A percentile compares a stretch with the other conserved stretches of the same genome.
Conservation (phyloP, 805 yeast genomes). For the Cyberlindnera bimundalis region DNA sequence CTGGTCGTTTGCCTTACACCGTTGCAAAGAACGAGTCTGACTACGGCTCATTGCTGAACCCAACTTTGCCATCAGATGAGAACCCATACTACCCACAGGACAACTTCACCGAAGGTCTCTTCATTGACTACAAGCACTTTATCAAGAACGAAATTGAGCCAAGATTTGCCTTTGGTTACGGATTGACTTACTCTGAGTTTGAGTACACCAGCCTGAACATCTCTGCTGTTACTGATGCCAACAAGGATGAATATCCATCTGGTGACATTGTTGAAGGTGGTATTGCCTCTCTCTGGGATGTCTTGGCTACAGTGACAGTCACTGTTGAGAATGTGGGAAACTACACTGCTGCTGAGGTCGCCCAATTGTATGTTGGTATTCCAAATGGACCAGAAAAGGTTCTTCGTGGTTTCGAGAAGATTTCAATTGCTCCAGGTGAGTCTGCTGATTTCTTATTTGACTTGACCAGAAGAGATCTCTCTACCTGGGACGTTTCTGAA, state of each 20-base stretch:
- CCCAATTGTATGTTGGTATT: conserved; percentile 50
- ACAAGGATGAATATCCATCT: conserved; percentile 11
- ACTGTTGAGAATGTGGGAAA: conserved; percentile 31
- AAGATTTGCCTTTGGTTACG: conserved; percentile 57
- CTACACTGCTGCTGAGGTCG: conserved; percentile 43
- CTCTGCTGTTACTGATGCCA: conserved; percentile 19
- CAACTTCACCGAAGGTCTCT: conserved; percentile 23
- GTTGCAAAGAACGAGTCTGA: conserved; percentile 10
- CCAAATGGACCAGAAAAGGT: conserved; percentile 37
- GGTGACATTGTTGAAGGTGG: conserved; percentile 9
- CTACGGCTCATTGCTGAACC: conserved; percentile 4
- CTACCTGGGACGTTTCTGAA: conserved; percentile 7
- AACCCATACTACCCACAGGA: conserved; percentile 29
- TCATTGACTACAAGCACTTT: conserved; percentile 53
- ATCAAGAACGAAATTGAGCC: conserved; percentile 49
- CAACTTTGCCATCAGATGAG: conserved; percentile 20
- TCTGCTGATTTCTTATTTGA: conserved; percentile 29
- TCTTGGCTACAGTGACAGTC: conserved; percentile 7
- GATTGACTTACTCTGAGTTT: conserved; percentile 49
- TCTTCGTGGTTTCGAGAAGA: conserved; percentile 53
- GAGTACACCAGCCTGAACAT: conserved; percentile 32
- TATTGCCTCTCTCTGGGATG: conserved; percentile 9
- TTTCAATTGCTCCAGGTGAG: conserved; percentile 33
- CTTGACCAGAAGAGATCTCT: conserved; percentile 10
- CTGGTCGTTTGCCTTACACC: conserved; percentile 11